These are phyloP conservation scores for Suillus placidus DNA, from an alignment of 768 basidiomycete species.

Conservation along the genomic window DNA sequence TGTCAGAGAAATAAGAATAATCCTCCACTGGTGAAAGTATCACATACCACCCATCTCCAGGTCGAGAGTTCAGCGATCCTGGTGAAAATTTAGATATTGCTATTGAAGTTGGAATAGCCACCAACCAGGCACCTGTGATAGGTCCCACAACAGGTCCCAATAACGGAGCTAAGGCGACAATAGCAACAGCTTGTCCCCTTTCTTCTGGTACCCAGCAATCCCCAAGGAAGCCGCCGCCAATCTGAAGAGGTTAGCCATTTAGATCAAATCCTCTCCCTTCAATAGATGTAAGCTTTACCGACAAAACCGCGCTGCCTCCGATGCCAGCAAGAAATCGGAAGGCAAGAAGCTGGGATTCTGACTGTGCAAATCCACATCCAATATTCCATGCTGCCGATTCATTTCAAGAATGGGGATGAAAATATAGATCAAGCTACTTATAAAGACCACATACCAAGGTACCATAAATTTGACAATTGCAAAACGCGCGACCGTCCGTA, in stretches of 20 bases:
- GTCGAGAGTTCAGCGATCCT: constrained; percentile 61
- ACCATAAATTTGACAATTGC: constrained; percentile 65
- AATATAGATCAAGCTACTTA: neutral
- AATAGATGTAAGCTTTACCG: constrained; percentile 29
- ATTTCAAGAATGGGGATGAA: constrained; percentile 1
- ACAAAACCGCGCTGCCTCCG: constrained; percentile 71
- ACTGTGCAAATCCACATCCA: constrained; percentile 65
- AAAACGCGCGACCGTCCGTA: constrained; percentile 68
- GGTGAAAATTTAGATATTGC: constrained; percentile 11
- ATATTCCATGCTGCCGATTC: constrained; percentile 55
- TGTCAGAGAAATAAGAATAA: constrained; percentile 20
- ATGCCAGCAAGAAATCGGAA: constrained; percentile 73
- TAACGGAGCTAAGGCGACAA: constrained; percentile 66
- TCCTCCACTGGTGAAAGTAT: neutral
- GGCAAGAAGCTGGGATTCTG: constrained; percentile 56
- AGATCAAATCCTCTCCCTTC: too few species aligned
- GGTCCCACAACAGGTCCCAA: constrained; percentile 71
- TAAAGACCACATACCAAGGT: constrained; percentile 47
- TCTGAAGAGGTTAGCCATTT: constrained; percentile 26
- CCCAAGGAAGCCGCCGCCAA: constrained; percentile 68
- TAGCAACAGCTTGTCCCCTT: constrained; percentile 62
- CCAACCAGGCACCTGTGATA: constrained; percentile 59
- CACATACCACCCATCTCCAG: constrained; percentile 72
- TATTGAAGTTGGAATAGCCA: neutral
- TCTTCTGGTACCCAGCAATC: constrained; percentile 66